phyloP scores from a whole-genome alignment of 768 basidiomycete genomes.

The Pleurotus ostreatus region DNA sequence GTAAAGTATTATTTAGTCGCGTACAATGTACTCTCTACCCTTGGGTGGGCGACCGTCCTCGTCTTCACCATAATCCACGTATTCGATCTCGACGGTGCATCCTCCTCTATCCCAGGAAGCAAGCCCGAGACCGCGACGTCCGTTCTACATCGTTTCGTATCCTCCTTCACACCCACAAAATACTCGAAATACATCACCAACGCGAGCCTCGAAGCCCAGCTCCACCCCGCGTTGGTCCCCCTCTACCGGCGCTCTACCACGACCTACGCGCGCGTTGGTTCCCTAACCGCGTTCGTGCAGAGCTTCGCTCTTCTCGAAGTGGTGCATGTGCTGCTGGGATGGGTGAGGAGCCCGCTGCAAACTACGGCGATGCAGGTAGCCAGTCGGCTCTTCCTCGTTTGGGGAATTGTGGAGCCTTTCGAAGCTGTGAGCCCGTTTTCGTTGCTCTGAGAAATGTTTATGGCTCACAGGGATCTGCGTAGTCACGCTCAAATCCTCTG shows the following conservation, averaged over 20 bases:
- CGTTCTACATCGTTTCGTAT: conserved; percentile 30
- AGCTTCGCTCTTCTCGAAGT: conserved; percentile 82
- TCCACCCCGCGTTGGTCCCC: conserved; percentile 37
- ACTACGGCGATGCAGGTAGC: conserved; percentile 81
- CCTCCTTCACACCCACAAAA: conserved; percentile 30
- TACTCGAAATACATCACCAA: conserved; percentile 19
- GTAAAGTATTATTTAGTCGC: conserved; percentile 62
- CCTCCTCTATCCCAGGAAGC: conserved; percentile 20
- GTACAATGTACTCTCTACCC: conserved; percentile 74
- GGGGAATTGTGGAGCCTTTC: conserved; percentile 73
- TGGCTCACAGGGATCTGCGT: not conserved
- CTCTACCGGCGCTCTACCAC: conserved; percentile 50
- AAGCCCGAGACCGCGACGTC: conserved; percentile 29
- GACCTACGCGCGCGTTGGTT: conserved; percentile 59
- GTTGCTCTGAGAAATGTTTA: no score
- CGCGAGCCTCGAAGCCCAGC: conserved; percentile 27
- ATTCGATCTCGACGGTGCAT: conserved; percentile 36
- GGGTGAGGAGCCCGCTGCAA: conserved; percentile 71
- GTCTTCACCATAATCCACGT: conserved; percentile 48
- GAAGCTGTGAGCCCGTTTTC: conserved; percentile 41
- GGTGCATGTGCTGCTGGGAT: conserved; percentile 71
- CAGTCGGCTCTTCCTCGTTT: conserved; percentile 78
- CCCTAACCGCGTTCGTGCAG: conserved; percentile 69
- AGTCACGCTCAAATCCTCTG: conserved; percentile 71
- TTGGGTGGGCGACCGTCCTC: conserved; percentile 77